Conservation (phyloP, 2,329 filamentous ascomycete species). For the Aspergillus sclerotialis region DNA sequence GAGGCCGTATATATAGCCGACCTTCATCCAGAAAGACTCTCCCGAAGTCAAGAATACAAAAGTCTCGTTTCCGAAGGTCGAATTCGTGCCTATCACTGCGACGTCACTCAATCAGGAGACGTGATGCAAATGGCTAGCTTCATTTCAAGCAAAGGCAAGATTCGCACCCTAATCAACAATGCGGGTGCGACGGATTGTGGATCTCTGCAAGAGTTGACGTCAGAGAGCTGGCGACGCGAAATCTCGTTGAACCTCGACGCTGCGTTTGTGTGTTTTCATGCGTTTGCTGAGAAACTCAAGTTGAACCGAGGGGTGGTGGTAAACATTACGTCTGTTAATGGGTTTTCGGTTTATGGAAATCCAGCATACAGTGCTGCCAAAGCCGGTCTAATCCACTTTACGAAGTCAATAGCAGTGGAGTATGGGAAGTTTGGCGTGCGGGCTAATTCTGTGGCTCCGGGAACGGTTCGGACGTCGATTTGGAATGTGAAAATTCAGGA, state of each 20-base stretch:
- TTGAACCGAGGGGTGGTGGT: constrained; percentile 8
- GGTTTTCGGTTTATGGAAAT: constrained; percentile 14
- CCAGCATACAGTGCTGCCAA: constrained; percentile 33
- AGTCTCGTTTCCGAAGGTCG: neutral
- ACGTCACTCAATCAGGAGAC: neutral
- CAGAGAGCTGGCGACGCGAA: constrained; percentile 12
- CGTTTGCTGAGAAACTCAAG: constrained; percentile 12
- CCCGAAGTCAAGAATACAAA: neutral
- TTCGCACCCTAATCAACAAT: constrained; percentile 21
- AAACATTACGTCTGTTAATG: constrained; percentile 16
- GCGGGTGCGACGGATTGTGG: constrained; percentile 16
- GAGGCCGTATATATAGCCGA: neutral
- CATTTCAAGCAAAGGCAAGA: constrained; percentile 5
- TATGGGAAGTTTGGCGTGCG: constrained; percentile 31
- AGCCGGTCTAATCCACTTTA: constrained; percentile 35
- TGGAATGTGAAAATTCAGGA: constrained; percentile 10
- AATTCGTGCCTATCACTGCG: neutral
- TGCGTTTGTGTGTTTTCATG: constrained; percentile 12
- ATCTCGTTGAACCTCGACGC: constrained; percentile 14
- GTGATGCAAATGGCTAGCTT: constrained; percentile 2
- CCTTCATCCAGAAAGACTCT: neutral
- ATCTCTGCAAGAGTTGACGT: constrained; percentile 15
- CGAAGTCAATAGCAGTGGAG: constrained; percentile 27
- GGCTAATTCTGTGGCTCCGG: constrained; percentile 31
- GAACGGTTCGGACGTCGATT: constrained; percentile 12